Percentiles rank a stretch among this genome's conserved stretches.
phyloP scores from a whole-genome alignment of 164 flowering plant genomes.

The Dillenia suffruticosa region DNA sequence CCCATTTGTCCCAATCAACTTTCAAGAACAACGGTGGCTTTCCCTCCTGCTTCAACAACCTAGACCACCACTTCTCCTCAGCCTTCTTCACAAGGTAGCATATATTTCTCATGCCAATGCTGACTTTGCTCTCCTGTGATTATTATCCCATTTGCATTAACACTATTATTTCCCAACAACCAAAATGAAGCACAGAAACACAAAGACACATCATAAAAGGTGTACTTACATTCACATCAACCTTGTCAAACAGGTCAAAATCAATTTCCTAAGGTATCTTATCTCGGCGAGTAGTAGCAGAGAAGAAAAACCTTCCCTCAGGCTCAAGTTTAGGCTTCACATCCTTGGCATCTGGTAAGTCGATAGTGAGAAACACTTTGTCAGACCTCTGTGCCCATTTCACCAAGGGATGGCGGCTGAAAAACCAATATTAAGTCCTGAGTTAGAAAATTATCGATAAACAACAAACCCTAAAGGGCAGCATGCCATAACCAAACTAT shows the following conservation, averaged over 20 bases:
- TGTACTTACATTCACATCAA: conserved; percentile 51
- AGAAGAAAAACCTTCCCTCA: conserved; percentile 60
- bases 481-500: too few species aligned
- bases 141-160: too few species aligned
- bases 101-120: conserved; percentile 45
- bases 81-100: conserved; percentile 56
- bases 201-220: not conserved
- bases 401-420: conserved; percentile 68
- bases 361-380: conserved; percentile 46
- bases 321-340: conserved; percentile 69
- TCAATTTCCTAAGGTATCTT: conserved; percentile 47
- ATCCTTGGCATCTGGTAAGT: conserved; percentile 70
- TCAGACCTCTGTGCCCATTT: conserved; percentile 80
- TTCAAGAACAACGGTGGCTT: conserved; percentile 56
- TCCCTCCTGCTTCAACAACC: conserved; percentile 54
- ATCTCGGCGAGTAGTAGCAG: conserved; percentile 51
- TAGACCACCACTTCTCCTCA: conserved; percentile 75
- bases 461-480: too few species aligned
- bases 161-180: too few species aligned
- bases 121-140: conserved; percentile 64
- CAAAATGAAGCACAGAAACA: too few species aligned
- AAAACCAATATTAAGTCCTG: not conserved
- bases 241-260: conserved; percentile 52
- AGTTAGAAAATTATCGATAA: too few species aligned
- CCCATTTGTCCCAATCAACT: conserved; percentile 86